Evolutionary conservation across 1,139 yeast species (phyloP).

Genomic region (Blastobotrys elegans): DNA sequence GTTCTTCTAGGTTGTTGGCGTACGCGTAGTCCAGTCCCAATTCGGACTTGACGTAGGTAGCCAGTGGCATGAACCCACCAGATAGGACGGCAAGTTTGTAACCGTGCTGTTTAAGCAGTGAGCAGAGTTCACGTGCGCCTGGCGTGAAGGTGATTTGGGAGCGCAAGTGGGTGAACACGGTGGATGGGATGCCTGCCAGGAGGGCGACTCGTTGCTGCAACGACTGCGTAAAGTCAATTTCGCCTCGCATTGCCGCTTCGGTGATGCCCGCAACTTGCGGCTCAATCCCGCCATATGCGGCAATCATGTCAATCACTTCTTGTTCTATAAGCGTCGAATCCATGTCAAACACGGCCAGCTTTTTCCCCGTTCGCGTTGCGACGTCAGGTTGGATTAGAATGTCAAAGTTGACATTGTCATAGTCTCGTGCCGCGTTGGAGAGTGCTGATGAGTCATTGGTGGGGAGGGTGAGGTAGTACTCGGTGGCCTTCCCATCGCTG

Average conservation of each 20-base stretch:
- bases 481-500: conserved; percentile 1
- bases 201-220: conserved; percentile 68
- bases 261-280: conserved; percentile 76
- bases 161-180: conserved; percentile 77
- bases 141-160: conserved; percentile 65
- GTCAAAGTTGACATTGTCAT: conserved; percentile 32
- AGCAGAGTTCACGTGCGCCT: conserved; percentile 73
- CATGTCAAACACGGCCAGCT: conserved; percentile 89
- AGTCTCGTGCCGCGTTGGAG: not conserved
- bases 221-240: conserved; percentile 83
- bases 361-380: conserved; percentile 38
- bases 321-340: conserved; percentile 95
- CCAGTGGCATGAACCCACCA: conserved; percentile 93
- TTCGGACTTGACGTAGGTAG: conserved; percentile 61
- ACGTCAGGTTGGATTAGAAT: conserved; percentile 42
- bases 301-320: conserved; percentile 94
- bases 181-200: conserved; percentile 72
- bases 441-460: not conserved
- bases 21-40: conserved; percentile 79
- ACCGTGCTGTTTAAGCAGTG: conserved; percentile 56
- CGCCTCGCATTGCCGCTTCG: conserved; percentile 95
- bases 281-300: conserved; percentile 79
- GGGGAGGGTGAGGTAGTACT: not conserved
- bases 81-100: conserved; percentile 80
- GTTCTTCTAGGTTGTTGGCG: conserved; percentile 66